Base-by-base conservation (phyloP, 2,329 filamentous ascomycete genomes). In the Pseudopithomyces maydicus region DNA sequence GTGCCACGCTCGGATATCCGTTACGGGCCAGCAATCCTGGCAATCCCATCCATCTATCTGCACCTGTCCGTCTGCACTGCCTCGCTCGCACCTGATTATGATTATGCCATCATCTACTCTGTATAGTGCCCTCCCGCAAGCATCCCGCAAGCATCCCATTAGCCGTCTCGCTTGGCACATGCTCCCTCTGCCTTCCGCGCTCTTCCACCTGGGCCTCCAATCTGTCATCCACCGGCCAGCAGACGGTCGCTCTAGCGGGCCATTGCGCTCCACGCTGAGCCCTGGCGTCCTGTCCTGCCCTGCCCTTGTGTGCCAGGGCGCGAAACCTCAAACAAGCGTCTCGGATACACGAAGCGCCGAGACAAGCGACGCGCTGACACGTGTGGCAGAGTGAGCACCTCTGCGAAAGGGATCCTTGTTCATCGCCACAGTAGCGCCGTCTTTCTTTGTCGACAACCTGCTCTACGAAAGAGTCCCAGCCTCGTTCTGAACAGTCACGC, bases 301-400 rank as follows among this genome's bases (percentile, higher is more conserved):
- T 17, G 38, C 35, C 20, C 45, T 17, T n/a, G 1, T 32, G 12
- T 35, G 12, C 22, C 35, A 50, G 17, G 6, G 35, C 35, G n/a
- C 47, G n/a, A 29, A 51, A 17, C 23, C 36, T 51, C 48, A 51
- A 51, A 51, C 48, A 29, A 12, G 33, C 38, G 38, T 51, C 38
- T 51, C 48, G 36, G 48, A 51, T 22, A 6, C 17, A 33, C 26
- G 8, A 23, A 51, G n/a, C 38, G 48, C 48, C 48, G 38, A 51
- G 48, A 43, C 26, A 46, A 14, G 12, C 6, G 44, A 48, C 45
- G 48, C 48, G 26, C 23, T 22, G 48, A 43, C 48, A 43, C 38
- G 48, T 33, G 38, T 51, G 48, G 38, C 14, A 35, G 20, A 42
- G 48, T 17, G 26, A n/a, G 2, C n/a, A n/a, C 32, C 43, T n/a